phyloP scores from a whole-genome alignment of 2,329 filamentous ascomycete species.

The Ceratocystis albifundus region DNA sequence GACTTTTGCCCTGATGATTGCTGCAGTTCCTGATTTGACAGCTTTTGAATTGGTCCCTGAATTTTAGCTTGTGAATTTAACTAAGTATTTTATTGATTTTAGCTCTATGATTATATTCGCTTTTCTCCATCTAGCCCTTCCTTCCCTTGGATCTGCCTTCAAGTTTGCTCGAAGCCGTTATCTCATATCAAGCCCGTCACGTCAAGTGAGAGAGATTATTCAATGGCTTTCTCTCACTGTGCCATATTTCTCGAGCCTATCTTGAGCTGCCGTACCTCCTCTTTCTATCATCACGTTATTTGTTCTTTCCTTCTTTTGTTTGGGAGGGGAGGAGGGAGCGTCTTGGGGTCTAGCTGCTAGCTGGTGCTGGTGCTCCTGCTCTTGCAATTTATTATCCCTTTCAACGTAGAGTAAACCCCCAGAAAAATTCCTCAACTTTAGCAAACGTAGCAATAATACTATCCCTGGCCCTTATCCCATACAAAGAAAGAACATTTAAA shows the following conservation, averaged over 20 bases:
- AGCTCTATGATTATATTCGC: not conserved
- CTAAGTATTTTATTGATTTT: not conserved
- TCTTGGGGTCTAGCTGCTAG: not conserved
- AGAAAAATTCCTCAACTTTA: conserved; percentile 11
- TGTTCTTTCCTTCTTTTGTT: not conserved
- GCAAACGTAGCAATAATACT: conserved; percentile 1
- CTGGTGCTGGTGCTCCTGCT: no score
- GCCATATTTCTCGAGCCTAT: not conserved
- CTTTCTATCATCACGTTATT: not conserved
- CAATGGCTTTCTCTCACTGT: not conserved
- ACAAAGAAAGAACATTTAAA: conserved; percentile 8
- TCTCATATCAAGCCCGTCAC: not conserved
- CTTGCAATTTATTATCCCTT: not conserved
- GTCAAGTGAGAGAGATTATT: not conserved
- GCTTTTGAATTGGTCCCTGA: conserved; percentile 8
- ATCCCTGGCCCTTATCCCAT: not conserved
- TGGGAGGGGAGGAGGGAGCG: not conserved
- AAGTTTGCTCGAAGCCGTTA: not conserved
- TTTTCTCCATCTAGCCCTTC: not conserved
- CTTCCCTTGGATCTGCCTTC: not conserved
- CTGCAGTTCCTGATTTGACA: conserved; percentile 10
- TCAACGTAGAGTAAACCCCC: conserved; percentile 8
- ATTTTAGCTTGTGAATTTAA: not conserved
- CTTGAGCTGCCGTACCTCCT: not conserved
- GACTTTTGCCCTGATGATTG: conserved; percentile 7